Evolutionary conservation across 352 stramenopile species (phyloP).

Genomic region (Phytophthora hibernalis): DNA sequence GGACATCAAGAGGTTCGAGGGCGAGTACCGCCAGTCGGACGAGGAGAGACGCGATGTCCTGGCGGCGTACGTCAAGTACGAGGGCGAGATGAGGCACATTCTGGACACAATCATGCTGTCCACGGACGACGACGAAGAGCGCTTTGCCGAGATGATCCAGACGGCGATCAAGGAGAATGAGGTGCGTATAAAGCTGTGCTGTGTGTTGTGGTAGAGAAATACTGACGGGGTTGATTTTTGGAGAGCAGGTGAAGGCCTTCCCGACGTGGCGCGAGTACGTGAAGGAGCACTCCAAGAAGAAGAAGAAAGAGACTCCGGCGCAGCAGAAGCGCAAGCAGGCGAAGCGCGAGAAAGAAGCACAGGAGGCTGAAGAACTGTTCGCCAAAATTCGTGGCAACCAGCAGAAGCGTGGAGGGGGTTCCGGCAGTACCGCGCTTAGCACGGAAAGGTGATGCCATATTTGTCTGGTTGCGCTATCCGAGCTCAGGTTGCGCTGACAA

Average conservation of each 20-base stretch:
- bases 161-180: slow-evolving; percentile 58
- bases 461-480: not conserved
- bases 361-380: slow-evolving; percentile 69
- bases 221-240: not conserved
- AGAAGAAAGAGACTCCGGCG: slow-evolving; percentile 37
- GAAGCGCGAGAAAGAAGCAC: slow-evolving; percentile 66
- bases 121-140: slow-evolving; percentile 79
- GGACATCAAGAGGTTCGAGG: slow-evolving; percentile 83
- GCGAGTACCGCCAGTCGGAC: slow-evolving; percentile 83
- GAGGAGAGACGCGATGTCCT: slow-evolving; percentile 88
- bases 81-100: slow-evolving; percentile 83
- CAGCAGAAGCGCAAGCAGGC: slow-evolving; percentile 55
- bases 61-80: slow-evolving; percentile 72
- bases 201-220: not conserved
- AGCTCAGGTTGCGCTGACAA: slow-evolving; percentile 8
- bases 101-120: slow-evolving; percentile 91
- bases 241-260: slow-evolving; percentile 43
- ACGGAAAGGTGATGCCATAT: slow-evolving; percentile 42
- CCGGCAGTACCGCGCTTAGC: slow-evolving; percentile 41
- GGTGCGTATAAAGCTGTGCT: slow-evolving; percentile 5
- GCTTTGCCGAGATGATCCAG: slow-evolving; percentile 75
- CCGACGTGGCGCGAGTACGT: slow-evolving; percentile 54
- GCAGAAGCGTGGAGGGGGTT: slow-evolving; percentile 41
- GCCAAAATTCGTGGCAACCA: slow-evolving; percentile 68
- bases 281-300: slow-evolving; percentile 48